Evolutionary conservation across 1,139 yeast genomes (phyloP).

Genomic region (Geotrichum carabidarum): DNA sequence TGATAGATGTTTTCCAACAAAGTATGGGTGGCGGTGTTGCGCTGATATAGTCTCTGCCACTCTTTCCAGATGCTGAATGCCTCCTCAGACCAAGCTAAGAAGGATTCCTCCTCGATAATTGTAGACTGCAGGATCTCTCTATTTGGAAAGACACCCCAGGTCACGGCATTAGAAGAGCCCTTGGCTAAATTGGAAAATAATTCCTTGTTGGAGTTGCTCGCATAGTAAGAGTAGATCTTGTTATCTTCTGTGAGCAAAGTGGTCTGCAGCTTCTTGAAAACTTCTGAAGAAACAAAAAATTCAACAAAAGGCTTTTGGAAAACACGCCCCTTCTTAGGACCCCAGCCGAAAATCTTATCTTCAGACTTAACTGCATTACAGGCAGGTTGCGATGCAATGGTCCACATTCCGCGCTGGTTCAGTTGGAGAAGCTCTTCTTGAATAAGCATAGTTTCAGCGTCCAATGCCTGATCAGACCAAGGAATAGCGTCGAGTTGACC

Average conservation of each 20-base stretch:
- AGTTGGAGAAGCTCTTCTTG: conserved; percentile 83
- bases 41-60: conserved; percentile 80
- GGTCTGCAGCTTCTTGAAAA: conserved; percentile 56
- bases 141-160: conserved; percentile 95
- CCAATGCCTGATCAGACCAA: conserved; percentile 82
- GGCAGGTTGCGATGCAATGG: conserved; percentile 95
- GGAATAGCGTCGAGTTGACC: conserved; percentile 76
- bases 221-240: conserved; percentile 54
- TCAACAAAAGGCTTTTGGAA: conserved; percentile 94
- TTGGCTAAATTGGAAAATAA: conserved; percentile 56
- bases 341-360: conserved; percentile 93
- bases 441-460: conserved; percentile 85
- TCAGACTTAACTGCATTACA: conserved; percentile 63
- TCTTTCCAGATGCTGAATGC: conserved; percentile 87
- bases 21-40: conserved; percentile 53
- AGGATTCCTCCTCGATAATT: conserved; percentile 79
- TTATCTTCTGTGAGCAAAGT: conserved; percentile 18
- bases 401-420: conserved; percentile 71
- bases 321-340: conserved; percentile 82
- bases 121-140: conserved; percentile 85
- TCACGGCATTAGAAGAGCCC: conserved; percentile 64
- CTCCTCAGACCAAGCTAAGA: conserved; percentile 90
- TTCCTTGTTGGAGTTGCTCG: conserved; percentile 56
- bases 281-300: conserved; percentile 64
- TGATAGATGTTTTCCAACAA: conserved; percentile 58